A percentile compares a stretch with the other conserved stretches of the same genome.
These are phyloP conservation scores for Scheffersomyces stipitis DNA, from an alignment of 805 yeast species.

Conservation along the genomic window DNA sequence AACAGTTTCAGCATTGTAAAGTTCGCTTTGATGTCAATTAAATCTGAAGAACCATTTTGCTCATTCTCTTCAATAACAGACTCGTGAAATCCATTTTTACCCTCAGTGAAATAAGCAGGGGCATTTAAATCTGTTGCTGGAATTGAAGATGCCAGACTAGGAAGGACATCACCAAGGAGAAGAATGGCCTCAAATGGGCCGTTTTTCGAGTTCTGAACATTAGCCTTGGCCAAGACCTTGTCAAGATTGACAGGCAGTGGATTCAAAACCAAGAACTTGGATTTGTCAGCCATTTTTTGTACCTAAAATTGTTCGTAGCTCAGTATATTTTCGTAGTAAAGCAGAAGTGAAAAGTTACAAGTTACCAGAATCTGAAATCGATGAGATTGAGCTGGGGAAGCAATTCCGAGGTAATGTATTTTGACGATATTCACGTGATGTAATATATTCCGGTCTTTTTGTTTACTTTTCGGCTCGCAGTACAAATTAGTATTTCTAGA, in stretches of 20 bases:
- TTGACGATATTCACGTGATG: neutral
- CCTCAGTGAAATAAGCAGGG: conserved; percentile 27
- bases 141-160: conserved; percentile 7
- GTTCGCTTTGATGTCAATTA: conserved; percentile 21
- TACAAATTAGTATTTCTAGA: too few relatives aligned
- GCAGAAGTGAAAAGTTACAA: too few relatives aligned
- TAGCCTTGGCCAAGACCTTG: conserved; percentile 45
- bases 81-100: conserved; percentile 16
- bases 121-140: conserved; percentile 20
- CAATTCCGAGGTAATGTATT: too few relatives aligned
- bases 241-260: conserved; percentile 44
- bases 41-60: conserved; percentile 15
- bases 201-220: conserved; percentile 51
- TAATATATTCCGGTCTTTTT: neutral
- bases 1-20: conserved; percentile 35
- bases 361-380: too few relatives aligned
- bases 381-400: too few relatives aligned
- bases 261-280: conserved; percentile 45
- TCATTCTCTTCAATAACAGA: neutral
- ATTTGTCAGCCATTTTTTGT: conserved; percentile 12
- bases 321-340: too few relatives aligned
- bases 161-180: conserved; percentile 49
- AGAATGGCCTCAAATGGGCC: conserved; percentile 66
- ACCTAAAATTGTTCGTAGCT: too few relatives aligned
- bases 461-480: neutral